Evolutionary conservation across 805 yeast species (phyloP).

Genomic region (Metschnikowia lochheadii): DNA sequence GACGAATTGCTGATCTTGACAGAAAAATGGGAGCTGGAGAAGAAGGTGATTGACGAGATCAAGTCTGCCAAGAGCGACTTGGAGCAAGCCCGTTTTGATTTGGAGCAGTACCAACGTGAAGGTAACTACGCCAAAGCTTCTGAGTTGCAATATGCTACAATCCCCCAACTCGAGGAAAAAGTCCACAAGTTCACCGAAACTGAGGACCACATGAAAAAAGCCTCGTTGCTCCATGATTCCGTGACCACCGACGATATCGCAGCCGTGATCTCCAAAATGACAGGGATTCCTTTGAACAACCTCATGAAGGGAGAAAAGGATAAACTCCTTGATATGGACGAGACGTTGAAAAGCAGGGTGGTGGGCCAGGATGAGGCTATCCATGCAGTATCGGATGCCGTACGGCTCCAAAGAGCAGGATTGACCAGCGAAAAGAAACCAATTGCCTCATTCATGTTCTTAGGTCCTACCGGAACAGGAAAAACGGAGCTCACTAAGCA

Average conservation of each 20-base stretch:
- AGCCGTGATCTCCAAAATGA: slow-evolving; percentile 84
- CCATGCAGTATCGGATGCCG: slow-evolving; percentile 85
- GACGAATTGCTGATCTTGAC: slow-evolving; percentile 70
- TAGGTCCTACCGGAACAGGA: slow-evolving; percentile 99
- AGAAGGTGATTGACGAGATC: slow-evolving; percentile 66
- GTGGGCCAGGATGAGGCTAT: slow-evolving; percentile 97
- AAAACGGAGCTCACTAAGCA: slow-evolving; percentile 94
- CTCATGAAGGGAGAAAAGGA: slow-evolving; percentile 94
- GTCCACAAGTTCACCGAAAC: slow-evolving; percentile 46
- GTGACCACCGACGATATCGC: slow-evolving; percentile 95
- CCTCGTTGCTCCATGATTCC: slow-evolving; percentile 71
- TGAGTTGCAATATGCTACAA: slow-evolving; percentile 78
- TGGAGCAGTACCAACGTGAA: slow-evolving; percentile 76
- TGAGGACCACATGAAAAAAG: slow-evolving; percentile 27
- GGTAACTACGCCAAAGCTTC: slow-evolving; percentile 89
- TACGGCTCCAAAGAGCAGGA: slow-evolving; percentile 94
- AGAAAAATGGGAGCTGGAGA: slow-evolving; percentile 83
- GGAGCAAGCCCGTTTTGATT: slow-evolving; percentile 78
- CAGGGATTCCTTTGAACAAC: slow-evolving; percentile 91
- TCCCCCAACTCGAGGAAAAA: slow-evolving; percentile 70
- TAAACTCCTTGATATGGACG: slow-evolving; percentile 83
- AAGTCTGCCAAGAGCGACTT: slow-evolving; percentile 77
- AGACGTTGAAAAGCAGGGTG: slow-evolving; percentile 68
- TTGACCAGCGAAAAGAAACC: slow-evolving; percentile 92
- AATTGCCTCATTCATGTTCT: slow-evolving; percentile 91